Evolutionary conservation across 1,139 yeast genomes (phyloP), one percentile per base, ranked within the genome.

Genomic region (Hansenula anomala): DNA sequence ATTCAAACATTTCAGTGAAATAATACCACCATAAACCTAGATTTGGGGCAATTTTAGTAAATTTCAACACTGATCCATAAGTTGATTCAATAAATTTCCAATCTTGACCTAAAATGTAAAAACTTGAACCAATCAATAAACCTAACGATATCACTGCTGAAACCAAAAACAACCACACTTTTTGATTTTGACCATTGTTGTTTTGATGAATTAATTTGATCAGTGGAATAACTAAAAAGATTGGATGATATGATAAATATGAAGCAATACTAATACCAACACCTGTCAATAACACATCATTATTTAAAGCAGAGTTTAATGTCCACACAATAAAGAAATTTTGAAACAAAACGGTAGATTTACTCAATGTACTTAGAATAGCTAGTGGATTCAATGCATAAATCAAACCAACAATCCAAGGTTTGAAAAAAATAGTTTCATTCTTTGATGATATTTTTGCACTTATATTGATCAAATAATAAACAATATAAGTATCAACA

Each of bases 11-110:
- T 59, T 92, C 98, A 23, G 94, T 84, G 67, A 92, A 92, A 52
- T 90, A 79, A 65, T 92, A 92, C 99, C 99, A 92, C 99, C 99
- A 92, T 29, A 92, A 68, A 0, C 98, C 98, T 47, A 92, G 13
- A 31, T 54, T 54, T 18, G 96, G 96, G 6, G 78, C 71, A 46
- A 88, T 76, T 46, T 87, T 88, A 36, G 71, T 71, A 52, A 86
- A 81, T 26, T 69, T 63, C 8, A 88, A 54, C 10, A 78, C 64
- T 0, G 81, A 71, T 14, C 82, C 78, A 55, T 82, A 86, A 44
- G 86, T 78, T 32, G 79, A 73, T 15, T 60, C 55, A 4, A 88
- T 36, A 53, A 84, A 90, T 40, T 71, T 63, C 69, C 74, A 70
- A 11, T 74, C 68, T 13, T 64, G 60, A 9, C 63, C 57, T 23